Evolutionary conservation across 1,284 basidiomycete species (phyloP).

Genomic region (Pseudozyma hubeiensis): DNA sequence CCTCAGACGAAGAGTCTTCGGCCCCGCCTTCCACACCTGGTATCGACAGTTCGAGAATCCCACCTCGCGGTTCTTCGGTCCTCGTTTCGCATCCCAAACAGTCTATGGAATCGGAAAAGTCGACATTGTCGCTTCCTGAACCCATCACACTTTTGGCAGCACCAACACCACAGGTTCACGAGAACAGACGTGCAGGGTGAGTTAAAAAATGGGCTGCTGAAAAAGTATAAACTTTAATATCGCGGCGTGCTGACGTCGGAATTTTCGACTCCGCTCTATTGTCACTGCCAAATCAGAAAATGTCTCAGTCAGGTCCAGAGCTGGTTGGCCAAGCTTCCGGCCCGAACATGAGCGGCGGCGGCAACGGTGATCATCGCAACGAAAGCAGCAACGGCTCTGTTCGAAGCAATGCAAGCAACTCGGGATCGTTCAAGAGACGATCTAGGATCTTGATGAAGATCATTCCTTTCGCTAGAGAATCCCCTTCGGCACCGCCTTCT

Average conservation of each 20-base stretch:
- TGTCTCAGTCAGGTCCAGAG: slow-evolving; percentile 43
- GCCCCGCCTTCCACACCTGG: slow-evolving; percentile 32
- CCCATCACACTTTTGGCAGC: slow-evolving; percentile 20
- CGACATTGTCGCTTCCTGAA: slow-evolving; percentile 13
- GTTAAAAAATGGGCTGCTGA: background rate
- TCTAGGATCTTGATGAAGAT: slow-evolving; percentile 46
- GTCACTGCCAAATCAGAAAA: slow-evolving; percentile 12
- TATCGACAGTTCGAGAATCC: slow-evolving; percentile 27
- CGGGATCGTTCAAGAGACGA: slow-evolving; percentile 15
- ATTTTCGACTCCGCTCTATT: no score
- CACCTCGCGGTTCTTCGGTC: slow-evolving; percentile 21
- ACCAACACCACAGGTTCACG: background rate
- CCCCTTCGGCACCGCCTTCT: background rate
- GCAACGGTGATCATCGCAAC: background rate
- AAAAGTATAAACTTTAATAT: no score
- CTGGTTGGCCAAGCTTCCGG: slow-evolving; percentile 39
- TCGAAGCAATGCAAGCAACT: slow-evolving; percentile 9
- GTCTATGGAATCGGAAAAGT: slow-evolving; percentile 45
- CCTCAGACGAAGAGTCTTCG: slow-evolving; percentile 37
- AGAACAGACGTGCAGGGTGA: slow-evolving; percentile 25
- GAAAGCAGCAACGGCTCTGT: slow-evolving; percentile 4
- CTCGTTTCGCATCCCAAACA: slow-evolving; percentile 11
- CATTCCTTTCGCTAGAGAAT: slow-evolving; percentile 29
- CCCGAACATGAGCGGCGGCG: slow-evolving; percentile 21
- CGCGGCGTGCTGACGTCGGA: no score